These are phyloP conservation scores for Aspergillus sparsus DNA, from an alignment of 495 filamentous ascomycete genomes.

Conservation along the genomic window DNA sequence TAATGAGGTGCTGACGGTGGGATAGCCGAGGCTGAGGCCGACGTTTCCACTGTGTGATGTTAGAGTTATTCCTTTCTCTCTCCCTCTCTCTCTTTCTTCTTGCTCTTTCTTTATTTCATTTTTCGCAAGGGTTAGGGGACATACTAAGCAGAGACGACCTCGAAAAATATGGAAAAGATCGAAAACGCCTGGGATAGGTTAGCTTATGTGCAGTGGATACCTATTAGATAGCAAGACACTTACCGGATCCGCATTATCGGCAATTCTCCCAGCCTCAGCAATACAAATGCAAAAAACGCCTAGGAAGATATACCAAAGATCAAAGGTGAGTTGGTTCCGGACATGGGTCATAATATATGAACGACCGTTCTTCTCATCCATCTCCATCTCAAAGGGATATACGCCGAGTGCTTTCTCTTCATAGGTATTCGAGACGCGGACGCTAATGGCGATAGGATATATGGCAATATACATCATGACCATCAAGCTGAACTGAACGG, in stretches of 20 bases:
- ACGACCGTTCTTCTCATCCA: constrained; percentile 34
- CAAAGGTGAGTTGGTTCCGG: constrained; percentile 61
- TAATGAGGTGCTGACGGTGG: constrained; percentile 68
- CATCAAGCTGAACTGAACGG: constrained; percentile 59
- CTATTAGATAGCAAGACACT: too few relatives aligned
- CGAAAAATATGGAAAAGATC: constrained; percentile 79
- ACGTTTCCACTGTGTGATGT: constrained; percentile 64
- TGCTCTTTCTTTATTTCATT: too few relatives aligned
- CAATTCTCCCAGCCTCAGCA: constrained; percentile 51
- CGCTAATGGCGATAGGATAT: constrained; percentile 73
- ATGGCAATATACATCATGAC: constrained; percentile 77
- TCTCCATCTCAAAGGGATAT: constrained; percentile 53
- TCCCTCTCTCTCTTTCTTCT: too few relatives aligned
- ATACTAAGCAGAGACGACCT: constrained; percentile 78
- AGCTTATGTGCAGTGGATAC: too few relatives aligned
- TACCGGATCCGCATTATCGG: constrained; percentile 48
- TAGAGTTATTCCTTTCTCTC: too few relatives aligned
- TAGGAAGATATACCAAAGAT: constrained; percentile 66
- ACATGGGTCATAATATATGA: constrained; percentile 58
- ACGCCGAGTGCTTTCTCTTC: constrained; percentile 70
- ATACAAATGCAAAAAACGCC: constrained; percentile 62
- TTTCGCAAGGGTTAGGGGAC: constrained; percentile 11
- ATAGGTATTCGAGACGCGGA: constrained; percentile 65
- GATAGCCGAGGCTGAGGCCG: constrained; percentile 82
- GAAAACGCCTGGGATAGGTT: constrained; percentile 23